Percentiles rank a stretch among this genome's conserved stretches.
Evolutionary conservation across 2,329 filamentous ascomycete genomes (phyloP).

Genomic region (Nigrospora osmanthi): DNA sequence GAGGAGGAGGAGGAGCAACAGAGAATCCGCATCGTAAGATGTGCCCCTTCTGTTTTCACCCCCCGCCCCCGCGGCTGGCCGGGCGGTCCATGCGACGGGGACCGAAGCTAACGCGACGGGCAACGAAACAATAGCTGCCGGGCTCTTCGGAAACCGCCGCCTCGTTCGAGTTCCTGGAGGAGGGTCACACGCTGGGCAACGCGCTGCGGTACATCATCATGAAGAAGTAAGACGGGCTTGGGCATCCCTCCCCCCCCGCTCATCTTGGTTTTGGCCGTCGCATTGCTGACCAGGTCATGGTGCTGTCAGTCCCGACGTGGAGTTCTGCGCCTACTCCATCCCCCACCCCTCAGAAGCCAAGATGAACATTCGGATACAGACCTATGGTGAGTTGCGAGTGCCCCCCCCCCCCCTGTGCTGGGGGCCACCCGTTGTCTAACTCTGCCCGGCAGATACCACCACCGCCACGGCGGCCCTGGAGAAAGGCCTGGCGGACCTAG

Average conservation of each 20-base stretch:
- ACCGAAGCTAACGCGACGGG: background rate
- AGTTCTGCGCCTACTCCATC: constrained; percentile 97
- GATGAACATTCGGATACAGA: constrained; percentile 97
- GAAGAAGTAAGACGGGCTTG: constrained; percentile 71
- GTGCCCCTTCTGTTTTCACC: background rate
- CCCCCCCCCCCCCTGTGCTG: too few species aligned
- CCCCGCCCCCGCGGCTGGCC: background rate
- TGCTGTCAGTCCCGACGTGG: constrained; percentile 70
- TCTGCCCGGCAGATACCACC: constrained; percentile 52
- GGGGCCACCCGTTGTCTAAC: constrained; percentile 1
- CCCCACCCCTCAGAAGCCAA: constrained; percentile 92
- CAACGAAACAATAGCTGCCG: constrained; percentile 52
- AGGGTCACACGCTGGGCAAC: constrained; percentile 94
- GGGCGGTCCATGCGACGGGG: background rate
- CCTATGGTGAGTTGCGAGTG: constrained; percentile 61
- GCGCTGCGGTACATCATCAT: constrained; percentile 91
- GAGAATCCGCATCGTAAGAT: constrained; percentile 54
- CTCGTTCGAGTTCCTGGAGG: constrained; percentile 88
- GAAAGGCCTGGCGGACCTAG: constrained; percentile 82
- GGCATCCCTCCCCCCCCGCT: too few species aligned
- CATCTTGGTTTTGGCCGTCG: too few species aligned
- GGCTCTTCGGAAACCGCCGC: constrained; percentile 82
- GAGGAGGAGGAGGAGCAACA: constrained; percentile 42
- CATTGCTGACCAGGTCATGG: constrained; percentile 4
- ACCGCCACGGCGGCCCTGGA: constrained; percentile 79